These are phyloP conservation scores for Tylopilus sp. DNA, from an alignment of 768 basidiomycete genomes.

Conservation along the genomic window DNA sequence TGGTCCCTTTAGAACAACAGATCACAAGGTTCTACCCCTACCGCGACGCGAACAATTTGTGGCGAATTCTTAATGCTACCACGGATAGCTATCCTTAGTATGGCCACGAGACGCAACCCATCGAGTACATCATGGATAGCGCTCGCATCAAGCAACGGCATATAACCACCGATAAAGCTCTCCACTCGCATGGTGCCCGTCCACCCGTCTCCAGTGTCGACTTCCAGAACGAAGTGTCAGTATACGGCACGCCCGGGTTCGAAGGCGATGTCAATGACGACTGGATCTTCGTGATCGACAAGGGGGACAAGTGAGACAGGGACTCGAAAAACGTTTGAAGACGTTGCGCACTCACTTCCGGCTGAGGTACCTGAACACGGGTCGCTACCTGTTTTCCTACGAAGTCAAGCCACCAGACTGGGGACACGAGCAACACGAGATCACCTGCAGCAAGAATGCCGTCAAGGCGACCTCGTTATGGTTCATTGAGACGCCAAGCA, in stretches of 20 bases:
- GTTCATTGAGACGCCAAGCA: conserved; percentile 93
- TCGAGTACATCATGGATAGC: conserved; percentile 63
- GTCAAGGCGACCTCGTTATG: conserved; percentile 85
- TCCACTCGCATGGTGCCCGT: conserved; percentile 94
- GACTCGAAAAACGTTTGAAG: conserved; percentile 71
- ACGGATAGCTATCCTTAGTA: conserved; percentile 36
- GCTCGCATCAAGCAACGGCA: conserved; percentile 81
- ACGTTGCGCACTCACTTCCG: conserved; percentile 82
- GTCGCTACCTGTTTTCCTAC: conserved; percentile 97
- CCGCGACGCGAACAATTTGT: conserved; percentile 89
- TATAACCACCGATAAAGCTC: conserved; percentile 71
- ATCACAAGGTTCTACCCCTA: conserved; percentile 96
- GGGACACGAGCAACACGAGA: conserved; percentile 98
- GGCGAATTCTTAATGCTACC: conserved; percentile 83
- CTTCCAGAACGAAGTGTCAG: conserved; percentile 98
- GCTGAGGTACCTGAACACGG: conserved; percentile 74
- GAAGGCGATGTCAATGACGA: conserved; percentile 91
- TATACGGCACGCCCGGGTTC: conserved; percentile 85
- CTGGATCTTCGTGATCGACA: conserved; percentile 84
- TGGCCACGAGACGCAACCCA: conserved; percentile 49
- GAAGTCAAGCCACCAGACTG: conserved; percentile 97
- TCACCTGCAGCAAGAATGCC: conserved; percentile 99
- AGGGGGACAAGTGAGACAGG: conserved; percentile 57
- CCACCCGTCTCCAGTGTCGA: conserved; percentile 97
- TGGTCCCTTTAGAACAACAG: too few relatives aligned